phyloP scores from a whole-genome alignment of 1,284 basidiomycete genomes.

The Takashimella tepidaria region DNA sequence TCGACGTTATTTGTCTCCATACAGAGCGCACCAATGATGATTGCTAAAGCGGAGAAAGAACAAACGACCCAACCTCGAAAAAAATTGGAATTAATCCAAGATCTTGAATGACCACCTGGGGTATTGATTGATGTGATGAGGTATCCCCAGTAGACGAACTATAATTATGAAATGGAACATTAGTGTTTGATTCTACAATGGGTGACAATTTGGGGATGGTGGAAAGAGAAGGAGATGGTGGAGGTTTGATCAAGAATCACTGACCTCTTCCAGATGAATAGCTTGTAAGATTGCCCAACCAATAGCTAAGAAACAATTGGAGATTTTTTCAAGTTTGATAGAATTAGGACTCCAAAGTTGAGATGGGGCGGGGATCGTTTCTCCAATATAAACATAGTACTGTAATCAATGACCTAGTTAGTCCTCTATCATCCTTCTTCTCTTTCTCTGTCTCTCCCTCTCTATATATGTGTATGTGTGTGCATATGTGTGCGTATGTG shows the following conservation, averaged over 20 bases:
- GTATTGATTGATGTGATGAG: conserved; percentile 23
- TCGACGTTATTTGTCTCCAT: conserved; percentile 26
- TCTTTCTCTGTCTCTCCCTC: too few relatives aligned
- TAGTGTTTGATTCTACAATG: neutral
- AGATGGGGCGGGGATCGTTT: conserved; percentile 22
- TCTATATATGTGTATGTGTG: too few relatives aligned
- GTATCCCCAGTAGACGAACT: conserved; percentile 33
- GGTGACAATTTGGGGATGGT: too few relatives aligned
- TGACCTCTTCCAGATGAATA: conserved; percentile 32
- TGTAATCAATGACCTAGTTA: too few relatives aligned
- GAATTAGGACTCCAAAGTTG: conserved; percentile 19
- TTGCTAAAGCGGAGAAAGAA: conserved; percentile 9
- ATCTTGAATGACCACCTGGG: conserved; percentile 12
- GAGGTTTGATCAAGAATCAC: conserved; percentile 1
- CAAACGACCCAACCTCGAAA: conserved; percentile 24
- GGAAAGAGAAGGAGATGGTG: too few relatives aligned
- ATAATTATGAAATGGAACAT: neutral
- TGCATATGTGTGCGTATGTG: too few relatives aligned
- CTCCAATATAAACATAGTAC: conserved; percentile 22
- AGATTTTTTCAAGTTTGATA: conserved; percentile 11
- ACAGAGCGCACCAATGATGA: conserved; percentile 16
- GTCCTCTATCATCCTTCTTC: too few relatives aligned
- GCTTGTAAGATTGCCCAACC: conserved; percentile 31
- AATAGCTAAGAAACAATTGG: conserved; percentile 20
- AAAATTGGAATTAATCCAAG: conserved; percentile 21